Conservation (phyloP, 257 asterid species). For the Solanum bukasovii region DNA sequence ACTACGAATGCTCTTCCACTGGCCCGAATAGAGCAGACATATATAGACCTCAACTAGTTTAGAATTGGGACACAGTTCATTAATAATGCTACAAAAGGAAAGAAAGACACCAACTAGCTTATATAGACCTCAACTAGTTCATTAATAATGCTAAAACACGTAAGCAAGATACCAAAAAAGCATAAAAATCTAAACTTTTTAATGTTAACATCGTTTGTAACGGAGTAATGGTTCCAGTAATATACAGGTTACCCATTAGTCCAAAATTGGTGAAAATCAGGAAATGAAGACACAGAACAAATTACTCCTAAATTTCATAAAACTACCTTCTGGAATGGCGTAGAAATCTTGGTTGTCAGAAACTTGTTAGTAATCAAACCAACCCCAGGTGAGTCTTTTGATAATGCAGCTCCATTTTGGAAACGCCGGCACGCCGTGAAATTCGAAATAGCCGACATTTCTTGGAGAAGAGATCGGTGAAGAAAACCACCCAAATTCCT, state of each 20-base stretch:
- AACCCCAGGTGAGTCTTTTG: conserved; percentile 6
- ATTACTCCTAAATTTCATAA: not conserved
- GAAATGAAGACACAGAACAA: not conserved
- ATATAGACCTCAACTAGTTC: not conserved
- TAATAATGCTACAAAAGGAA: not conserved
- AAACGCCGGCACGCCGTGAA: conserved; percentile 31
- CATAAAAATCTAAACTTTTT: not conserved
- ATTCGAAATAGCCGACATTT: conserved; percentile 40
- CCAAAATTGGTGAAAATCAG: not conserved
- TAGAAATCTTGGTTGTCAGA: conserved; percentile 1
- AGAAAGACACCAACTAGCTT: not conserved
- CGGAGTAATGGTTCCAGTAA: not conserved
- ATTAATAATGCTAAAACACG: not conserved
- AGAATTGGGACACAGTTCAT: not conserved
- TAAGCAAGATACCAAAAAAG: not conserved
- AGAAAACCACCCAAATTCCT: not conserved
- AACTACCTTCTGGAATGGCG: conserved; percentile 25
- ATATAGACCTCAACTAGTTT: not conserved
- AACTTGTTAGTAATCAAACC: conserved; percentile 4
- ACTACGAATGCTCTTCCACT: not conserved
- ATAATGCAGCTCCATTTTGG: conserved; percentile 31
- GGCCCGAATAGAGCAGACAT: not conserved
- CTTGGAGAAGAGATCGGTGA: not conserved
- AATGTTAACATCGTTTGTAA: not conserved
- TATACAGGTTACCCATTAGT: not conserved